These are phyloP conservation scores for Wickerhamiella lipophila DNA, from an alignment of 805 yeast genomes.

Conservation along the genomic window DNA sequence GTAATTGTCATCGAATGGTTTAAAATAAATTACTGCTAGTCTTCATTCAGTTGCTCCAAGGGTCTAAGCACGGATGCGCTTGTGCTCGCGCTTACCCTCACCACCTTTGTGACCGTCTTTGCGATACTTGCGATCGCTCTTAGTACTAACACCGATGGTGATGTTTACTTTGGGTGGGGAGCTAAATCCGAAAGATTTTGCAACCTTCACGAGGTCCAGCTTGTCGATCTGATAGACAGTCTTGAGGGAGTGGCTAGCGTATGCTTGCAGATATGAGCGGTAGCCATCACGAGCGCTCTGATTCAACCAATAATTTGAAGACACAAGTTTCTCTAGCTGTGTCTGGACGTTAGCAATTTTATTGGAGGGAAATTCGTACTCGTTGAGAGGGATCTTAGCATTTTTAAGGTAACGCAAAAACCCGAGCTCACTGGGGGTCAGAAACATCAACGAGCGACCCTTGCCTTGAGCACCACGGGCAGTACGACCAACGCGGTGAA, in stretches of 20 bases:
- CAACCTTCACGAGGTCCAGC: constrained; percentile 86
- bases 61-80: constrained; percentile 11
- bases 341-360: constrained; percentile 95
- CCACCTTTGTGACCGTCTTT: constrained; percentile 8
- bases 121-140: constrained; percentile 16
- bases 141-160: constrained; percentile 84
- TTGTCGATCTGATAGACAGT: constrained; percentile 94
- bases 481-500: constrained; percentile 98
- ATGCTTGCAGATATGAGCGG: constrained; percentile 91
- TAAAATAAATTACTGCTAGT: too few species aligned
- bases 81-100: constrained; percentile 4
- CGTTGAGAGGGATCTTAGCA: constrained; percentile 94
- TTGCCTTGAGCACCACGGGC: constrained; percentile 79
- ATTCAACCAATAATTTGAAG: constrained; percentile 86
- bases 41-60: too few species aligned
- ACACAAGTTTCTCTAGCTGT: constrained; percentile 80
- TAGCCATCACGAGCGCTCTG: constrained; percentile 95
- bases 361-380: constrained; percentile 86
- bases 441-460: constrained; percentile 90
- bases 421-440: constrained; percentile 88
- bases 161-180: constrained; percentile 96
- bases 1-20: too few species aligned
- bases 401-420: constrained; percentile 88
- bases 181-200: constrained; percentile 80
- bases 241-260: constrained; percentile 90